Evolutionary conservation across 345 rosid genomes (phyloP), one percentile per base, ranked within the genome.

Genomic region (Brassica cretica): DNA sequence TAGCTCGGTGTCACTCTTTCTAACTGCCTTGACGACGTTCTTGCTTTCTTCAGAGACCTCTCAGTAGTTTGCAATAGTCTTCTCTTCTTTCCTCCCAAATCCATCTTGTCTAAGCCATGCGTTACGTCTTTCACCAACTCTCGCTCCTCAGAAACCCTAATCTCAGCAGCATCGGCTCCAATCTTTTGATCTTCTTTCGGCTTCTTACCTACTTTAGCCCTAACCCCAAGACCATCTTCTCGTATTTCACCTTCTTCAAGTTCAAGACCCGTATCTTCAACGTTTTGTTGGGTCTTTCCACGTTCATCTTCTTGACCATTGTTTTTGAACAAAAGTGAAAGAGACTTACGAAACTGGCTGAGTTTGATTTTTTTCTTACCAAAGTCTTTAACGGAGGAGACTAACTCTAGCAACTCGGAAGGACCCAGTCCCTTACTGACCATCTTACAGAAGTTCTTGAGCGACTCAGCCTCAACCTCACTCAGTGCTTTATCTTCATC

Each of bases 221-320:
- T 33, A 64, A 64, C 2, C 14, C 12, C 14, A 64, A 15, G 6
- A 30, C 5, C 1, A 12, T 64, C 2, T 33, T 64, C 44, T n/a
- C 67, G 41, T 9, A 64, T 64, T 8, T 64, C 44, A 64, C 68
- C 68, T 8, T 64, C 68, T 64, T 64, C 44, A 64, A 15, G 68
- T 15, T 14, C 56, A 12, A 46, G 16, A 44, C 15, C 41, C 21
- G 41, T 63, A n/a, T 63, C 66, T 3, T 63, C 7, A 64, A 30
- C 41, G 12, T 7, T 37, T 15, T n/a, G 67, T 63, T 7, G 41
- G 18, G 39, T 63, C 44, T 63, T 63, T n/a, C 53, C 53, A 46
- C 4, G 53, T 12, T 46, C 53, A 49, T 49, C 56, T 49, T n/a
- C 56, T 49, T 49, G 56, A 49, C 14, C 25, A 64, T 64, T 21